These are phyloP conservation scores for Trichoderma atrobrunneum DNA, from an alignment of 2,329 filamentous ascomycete genomes.

Conservation along the genomic window DNA sequence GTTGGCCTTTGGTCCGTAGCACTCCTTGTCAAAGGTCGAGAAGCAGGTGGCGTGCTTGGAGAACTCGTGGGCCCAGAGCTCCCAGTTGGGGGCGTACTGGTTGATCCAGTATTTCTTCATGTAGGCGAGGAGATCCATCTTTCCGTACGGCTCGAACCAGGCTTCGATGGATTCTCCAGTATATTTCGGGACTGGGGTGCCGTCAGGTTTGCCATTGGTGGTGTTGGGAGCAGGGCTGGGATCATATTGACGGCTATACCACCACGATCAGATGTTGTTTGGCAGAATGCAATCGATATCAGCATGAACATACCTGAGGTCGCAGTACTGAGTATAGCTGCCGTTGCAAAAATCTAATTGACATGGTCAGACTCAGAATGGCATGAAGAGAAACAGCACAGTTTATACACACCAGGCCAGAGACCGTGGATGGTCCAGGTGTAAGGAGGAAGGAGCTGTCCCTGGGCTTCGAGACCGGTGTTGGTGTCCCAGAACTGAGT, in stretches of 20 bases:
- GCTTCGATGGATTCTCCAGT: constrained; percentile 55
- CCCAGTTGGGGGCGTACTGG: constrained; percentile 52
- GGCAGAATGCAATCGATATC: no score
- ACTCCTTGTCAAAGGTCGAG: constrained; percentile 62
- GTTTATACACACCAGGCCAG: constrained; percentile 44
- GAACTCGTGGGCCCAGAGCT: constrained; percentile 67
- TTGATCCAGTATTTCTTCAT: constrained; percentile 66
- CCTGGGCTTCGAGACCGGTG: constrained; percentile 56
- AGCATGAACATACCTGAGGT: constrained; percentile 40
- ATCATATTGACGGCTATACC: constrained; percentile 57
- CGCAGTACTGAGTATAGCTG: constrained; percentile 66
- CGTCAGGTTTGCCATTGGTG: constrained; percentile 53
- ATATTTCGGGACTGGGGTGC: constrained; percentile 55
- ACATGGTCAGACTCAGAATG: neutral
- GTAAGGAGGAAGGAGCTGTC: constrained; percentile 56
- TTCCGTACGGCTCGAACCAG: constrained; percentile 57
- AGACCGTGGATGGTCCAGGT: constrained; percentile 60
- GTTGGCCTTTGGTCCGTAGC: constrained; percentile 59
- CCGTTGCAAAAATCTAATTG: constrained; percentile 45
- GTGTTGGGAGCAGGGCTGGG: constrained; percentile 61
- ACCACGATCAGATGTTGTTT: neutral
- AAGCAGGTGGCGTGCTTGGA: constrained; percentile 67
- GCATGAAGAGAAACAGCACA: neutral
- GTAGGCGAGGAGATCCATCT: constrained; percentile 58
- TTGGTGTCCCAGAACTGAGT: constrained; percentile 66